These are phyloP conservation scores for Phaeosphaeria sp. DNA, from an alignment of 2,329 filamentous ascomycete genomes.

Conservation along the genomic window DNA sequence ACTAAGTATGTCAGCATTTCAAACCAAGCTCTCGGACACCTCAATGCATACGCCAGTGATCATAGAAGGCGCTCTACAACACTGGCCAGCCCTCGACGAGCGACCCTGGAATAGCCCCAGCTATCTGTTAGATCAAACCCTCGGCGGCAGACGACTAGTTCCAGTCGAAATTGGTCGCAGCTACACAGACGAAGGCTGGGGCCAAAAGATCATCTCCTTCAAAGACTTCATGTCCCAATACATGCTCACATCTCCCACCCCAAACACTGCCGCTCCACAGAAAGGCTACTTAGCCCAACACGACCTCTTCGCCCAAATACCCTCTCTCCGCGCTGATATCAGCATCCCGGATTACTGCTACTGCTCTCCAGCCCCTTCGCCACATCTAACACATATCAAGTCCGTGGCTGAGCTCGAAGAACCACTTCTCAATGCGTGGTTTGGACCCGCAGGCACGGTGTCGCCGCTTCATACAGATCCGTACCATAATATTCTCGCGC, in stretches of 20 bases:
- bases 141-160: conserved; percentile 78
- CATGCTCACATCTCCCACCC: conserved; percentile 51
- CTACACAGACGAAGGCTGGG: conserved; percentile 87
- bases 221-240: conserved; percentile 70
- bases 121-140: conserved; percentile 77
- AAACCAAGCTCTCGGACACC: conserved; percentile 29
- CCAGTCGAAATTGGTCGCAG: conserved; percentile 86
- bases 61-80: conserved; percentile 67
- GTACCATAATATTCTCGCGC: conserved; percentile 89
- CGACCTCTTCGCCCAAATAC: conserved; percentile 83
- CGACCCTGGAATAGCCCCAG: conserved; percentile 73
- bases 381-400: conserved; percentile 22
- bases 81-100: conserved; percentile 80
- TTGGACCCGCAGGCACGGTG: conserved; percentile 85
- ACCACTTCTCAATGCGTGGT: conserved; percentile 87
- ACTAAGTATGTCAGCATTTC: conserved; percentile 35
- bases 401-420: conserved; percentile 48
- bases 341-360: conserved; percentile 85
- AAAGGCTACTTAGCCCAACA: conserved; percentile 91
- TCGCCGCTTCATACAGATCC: conserved; percentile 93
- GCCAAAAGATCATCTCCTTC: conserved; percentile 80
- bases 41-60: conserved; percentile 63
- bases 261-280: background rate
- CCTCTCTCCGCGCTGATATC: conserved; percentile 76
- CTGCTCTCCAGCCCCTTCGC: conserved; percentile 58